Percentiles rank a stretch among this genome's conserved stretches.
These are phyloP conservation scores for Arctium minus DNA, from an alignment of 129 eudicot species.

Conservation along the genomic window DNA sequence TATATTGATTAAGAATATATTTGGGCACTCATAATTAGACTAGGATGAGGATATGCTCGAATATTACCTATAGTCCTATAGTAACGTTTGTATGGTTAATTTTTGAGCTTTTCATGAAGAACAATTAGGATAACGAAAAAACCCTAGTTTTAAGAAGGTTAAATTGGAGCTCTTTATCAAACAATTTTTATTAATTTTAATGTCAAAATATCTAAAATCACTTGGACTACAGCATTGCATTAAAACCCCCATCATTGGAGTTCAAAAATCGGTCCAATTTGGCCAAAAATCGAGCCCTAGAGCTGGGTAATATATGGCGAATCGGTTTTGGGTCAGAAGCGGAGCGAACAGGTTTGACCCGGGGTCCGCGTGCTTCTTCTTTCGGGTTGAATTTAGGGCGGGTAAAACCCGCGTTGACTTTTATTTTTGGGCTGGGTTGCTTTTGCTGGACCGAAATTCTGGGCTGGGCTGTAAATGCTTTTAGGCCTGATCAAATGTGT, in stretches of 20 bases:
- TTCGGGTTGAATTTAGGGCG: neutral
- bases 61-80: neutral
- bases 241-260: neutral
- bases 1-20: neutral
- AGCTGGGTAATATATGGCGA: neutral
- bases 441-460: neutral
- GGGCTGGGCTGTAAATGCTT: neutral
- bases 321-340: neutral
- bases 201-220: neutral
- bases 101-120: neutral
- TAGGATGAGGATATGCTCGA: neutral
- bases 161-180: neutral
- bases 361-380: neutral
- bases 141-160: neutral
- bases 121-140: neutral
- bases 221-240: neutral
- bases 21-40: neutral
- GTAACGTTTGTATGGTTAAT: neutral
- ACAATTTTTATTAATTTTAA: neutral
- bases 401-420: neutral
- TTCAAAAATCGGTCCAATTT: no score
- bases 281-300: neutral
- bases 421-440: neutral
- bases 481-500: neutral
- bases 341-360: neutral